Conservation (phyloP, 352 stramenopile genomes). For the Globisporangium recalcitrans region DNA sequence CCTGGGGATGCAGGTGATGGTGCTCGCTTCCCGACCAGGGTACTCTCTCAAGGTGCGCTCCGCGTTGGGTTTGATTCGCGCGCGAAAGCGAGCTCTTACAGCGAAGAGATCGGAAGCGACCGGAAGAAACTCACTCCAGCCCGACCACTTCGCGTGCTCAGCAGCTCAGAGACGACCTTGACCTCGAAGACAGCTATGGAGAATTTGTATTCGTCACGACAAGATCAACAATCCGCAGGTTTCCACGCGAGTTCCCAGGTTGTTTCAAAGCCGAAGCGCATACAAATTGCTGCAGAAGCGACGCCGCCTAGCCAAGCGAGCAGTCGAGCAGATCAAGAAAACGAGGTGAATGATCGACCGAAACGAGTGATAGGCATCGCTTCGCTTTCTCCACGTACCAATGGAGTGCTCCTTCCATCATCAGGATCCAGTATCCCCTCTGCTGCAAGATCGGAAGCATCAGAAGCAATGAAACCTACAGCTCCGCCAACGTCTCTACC, state of each 20-base stretch:
- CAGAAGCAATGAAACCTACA: not conserved
- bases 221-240: constrained; percentile 22
- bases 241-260: constrained; percentile 30
- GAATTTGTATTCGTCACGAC: constrained; percentile 23
- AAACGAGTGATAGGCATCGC: constrained; percentile 2
- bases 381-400: constrained; percentile 2
- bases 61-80: constrained; percentile 32
- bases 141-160: constrained; percentile 36
- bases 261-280: constrained; percentile 27
- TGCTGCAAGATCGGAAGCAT: not conserved
- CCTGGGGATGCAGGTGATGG: constrained; percentile 3
- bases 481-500: constrained; percentile 19
- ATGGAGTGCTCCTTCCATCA: not conserved
- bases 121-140: constrained; percentile 18
- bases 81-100: constrained; percentile 18
- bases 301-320: constrained; percentile 6
- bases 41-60: constrained; percentile 37
- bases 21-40: constrained; percentile 17
- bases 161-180: constrained; percentile 21
- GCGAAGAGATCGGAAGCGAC: constrained; percentile 25
- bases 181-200: constrained; percentile 22
- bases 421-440: not conserved
- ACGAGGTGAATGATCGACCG: not conserved
- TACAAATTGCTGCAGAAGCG: constrained; percentile 26
- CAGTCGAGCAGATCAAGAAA: constrained; percentile 12